Conservation (phyloP, 2,329 filamentous ascomycete species). For the Coniochaeta sp. region DNA sequence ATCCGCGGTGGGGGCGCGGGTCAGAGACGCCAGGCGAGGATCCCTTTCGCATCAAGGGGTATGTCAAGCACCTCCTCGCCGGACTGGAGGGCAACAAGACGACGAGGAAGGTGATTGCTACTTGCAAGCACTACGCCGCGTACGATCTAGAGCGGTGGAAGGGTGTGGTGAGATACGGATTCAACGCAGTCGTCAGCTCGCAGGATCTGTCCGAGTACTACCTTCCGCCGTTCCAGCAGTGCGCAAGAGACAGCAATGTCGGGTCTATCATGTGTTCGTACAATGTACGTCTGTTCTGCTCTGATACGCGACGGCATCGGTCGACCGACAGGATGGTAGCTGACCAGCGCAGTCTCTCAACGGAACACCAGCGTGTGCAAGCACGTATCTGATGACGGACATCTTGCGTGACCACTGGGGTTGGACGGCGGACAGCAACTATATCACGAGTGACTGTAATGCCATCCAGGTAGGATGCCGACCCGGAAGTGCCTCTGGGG, state of each 20-base stretch:
- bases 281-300: constrained; percentile 25
- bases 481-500: neutral
- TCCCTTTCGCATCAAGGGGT: constrained; percentile 14
- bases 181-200: constrained; percentile 22
- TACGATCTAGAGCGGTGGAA: constrained; percentile 42
- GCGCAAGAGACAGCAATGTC: constrained; percentile 48
- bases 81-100: constrained; percentile 16
- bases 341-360: constrained; percentile 40
- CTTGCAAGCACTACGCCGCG: constrained; percentile 53
- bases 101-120: constrained; percentile 35
- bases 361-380: constrained; percentile 53
- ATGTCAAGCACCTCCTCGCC: constrained; percentile 14
- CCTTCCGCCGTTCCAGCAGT: constrained; percentile 56
- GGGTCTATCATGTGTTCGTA: constrained; percentile 56
- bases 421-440: constrained; percentile 54
- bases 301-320: neutral
- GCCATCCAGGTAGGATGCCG: constrained; percentile 33
- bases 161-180: constrained; percentile 16
- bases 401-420: constrained; percentile 59
- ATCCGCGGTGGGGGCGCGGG: constrained; percentile 56
- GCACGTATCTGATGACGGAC: constrained; percentile 52
- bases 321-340: neutral
- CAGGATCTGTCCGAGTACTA: constrained; percentile 65
- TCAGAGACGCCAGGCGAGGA: constrained; percentile 31
- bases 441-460: constrained; percentile 59